Evolutionary conservation across 768 basidiomycete species (phyloP), one percentile per base, ranked within the genome.

Genomic region (Floccularia luteovirens): DNA sequence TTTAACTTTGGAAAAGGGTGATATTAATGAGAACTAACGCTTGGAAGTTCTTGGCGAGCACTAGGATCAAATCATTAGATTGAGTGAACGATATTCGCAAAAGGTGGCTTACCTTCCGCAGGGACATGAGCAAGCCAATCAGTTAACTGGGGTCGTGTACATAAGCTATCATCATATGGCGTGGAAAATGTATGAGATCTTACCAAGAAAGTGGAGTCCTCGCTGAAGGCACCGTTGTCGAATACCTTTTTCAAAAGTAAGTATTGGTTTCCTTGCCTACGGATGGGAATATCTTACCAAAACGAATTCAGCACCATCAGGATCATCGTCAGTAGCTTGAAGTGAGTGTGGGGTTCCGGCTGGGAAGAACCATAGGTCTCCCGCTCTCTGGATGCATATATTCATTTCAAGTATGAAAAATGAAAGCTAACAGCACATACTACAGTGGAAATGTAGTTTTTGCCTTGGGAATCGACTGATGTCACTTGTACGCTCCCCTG

Each of bases 341-440:
- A 78, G 58, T 11, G 69, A 71, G 50, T 78, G 75, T 1, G 76
- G 75, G 37, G 69, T 63, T 3, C 74, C 74, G 5, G 75, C 63
- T 11, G 74, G 75, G 60, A 76, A 75, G 55, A 66, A 77, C 74
- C 75, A 76, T 11, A 75, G 45, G 47, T 76, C 74, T 12, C 72
- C 74, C 24, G 64, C 53, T 22, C 56, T 55, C 71, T 73, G 35
- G 5, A 17, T 17, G 28, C 24, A 32, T 27, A 22, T n/a, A n/a
- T n/a, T n/a, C n/a, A n/a, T n/a, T n/a, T 22, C 14, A 31, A 31
- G 31, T 10, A 27, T 10, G 31, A 6, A 21, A 28, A 7, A 31
- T 6, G 3, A 13, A 25, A 17, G 8, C 10, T 4, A 44, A 34
- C 17, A 12, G n/a, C 25, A 55, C 67, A 16, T 60, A 73, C 72